A percentile compares a stretch with the other conserved stretches of the same genome.
phyloP scores from a whole-genome alignment of 108 stramenopile genomes.

The Skeletonema marinoi region DNA sequence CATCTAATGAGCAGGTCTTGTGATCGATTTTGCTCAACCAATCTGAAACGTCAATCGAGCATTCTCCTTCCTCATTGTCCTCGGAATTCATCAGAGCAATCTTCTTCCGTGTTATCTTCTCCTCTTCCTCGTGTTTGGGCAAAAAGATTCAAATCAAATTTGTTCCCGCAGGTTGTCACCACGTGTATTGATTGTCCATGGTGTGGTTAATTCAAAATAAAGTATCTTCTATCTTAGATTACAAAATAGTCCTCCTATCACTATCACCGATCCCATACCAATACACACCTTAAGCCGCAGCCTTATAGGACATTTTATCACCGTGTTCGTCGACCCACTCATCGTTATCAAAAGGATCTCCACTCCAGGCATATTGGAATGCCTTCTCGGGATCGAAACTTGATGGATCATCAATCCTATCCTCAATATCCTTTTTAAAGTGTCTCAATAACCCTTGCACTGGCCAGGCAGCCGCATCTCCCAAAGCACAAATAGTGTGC shows the following conservation, averaged over 20 bases:
- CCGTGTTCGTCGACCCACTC: slow-evolving; percentile 93
- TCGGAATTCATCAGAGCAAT: background rate
- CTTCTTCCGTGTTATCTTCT: no score
- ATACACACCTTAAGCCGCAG: slow-evolving; percentile 7
- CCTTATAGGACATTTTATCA: slow-evolving; percentile 76
- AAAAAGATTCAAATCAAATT: background rate
- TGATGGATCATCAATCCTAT: slow-evolving; percentile 92
- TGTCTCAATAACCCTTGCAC: slow-evolving; percentile 97
- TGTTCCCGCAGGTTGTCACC: background rate
- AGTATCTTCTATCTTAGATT: background rate
- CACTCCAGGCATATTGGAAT: slow-evolving; percentile 97
- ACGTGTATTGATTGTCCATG: no score
- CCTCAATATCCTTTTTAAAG: slow-evolving; percentile 97
- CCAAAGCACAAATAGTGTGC: slow-evolving; percentile 99
- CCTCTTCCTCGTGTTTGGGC: no score
- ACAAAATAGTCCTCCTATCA: background rate
- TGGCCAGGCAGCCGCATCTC: slow-evolving; percentile 99
- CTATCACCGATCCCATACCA: background rate
- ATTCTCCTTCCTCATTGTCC: slow-evolving; percentile 18
- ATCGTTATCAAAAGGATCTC: slow-evolving; percentile 87
- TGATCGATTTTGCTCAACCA: slow-evolving; percentile 19
- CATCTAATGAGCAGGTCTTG: slow-evolving; percentile 27
- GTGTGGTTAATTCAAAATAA: background rate
- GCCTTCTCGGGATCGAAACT: slow-evolving; percentile 90
- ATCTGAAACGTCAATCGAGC: slow-evolving; percentile 28